These are phyloP conservation scores for Penicillium vulpinum DNA, from an alignment of 2,329 filamentous ascomycete species.

Conservation along the genomic window DNA sequence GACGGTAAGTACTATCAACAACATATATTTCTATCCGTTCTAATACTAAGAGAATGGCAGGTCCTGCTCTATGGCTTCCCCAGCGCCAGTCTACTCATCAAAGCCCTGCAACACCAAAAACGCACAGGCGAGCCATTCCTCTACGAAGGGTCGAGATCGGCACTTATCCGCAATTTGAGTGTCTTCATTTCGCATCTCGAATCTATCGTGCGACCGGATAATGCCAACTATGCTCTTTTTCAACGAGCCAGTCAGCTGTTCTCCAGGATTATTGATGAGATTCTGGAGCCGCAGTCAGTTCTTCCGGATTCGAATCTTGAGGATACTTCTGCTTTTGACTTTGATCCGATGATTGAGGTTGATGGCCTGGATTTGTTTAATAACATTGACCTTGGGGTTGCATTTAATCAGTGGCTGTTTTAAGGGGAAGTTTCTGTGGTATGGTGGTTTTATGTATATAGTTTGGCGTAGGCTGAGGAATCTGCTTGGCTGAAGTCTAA, in stretches of 20 bases:
- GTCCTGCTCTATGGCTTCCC: conserved; percentile 29
- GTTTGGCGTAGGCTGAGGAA: conserved; percentile 7
- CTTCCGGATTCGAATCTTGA: neutral
- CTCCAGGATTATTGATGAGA: conserved; percentile 28
- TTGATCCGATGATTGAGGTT: conserved; percentile 14
- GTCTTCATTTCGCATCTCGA: conserved; percentile 45
- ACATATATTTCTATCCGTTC: neutral
- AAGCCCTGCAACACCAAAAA: conserved; percentile 26
- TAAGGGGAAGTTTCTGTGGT: neutral
- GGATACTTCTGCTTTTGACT: neutral
- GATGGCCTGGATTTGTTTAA: conserved; percentile 25
- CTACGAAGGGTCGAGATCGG: conserved; percentile 32
- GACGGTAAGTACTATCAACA: conserved; percentile 13
- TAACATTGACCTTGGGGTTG: conserved; percentile 21
- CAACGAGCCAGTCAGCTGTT: conserved; percentile 22
- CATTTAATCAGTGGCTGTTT: conserved; percentile 25
- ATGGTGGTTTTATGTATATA: neutral
- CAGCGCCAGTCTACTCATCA: conserved; percentile 28
- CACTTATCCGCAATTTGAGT: conserved; percentile 41
- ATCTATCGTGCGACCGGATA: conserved; percentile 33
- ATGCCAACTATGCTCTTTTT: conserved; percentile 30
- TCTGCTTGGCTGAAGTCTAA: neutral
- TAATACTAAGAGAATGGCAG: conserved; percentile 1
- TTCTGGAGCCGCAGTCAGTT: conserved; percentile 20
- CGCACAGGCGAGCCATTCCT: conserved; percentile 31